Percentiles rank a stretch among this genome's conserved stretches.
Conservation (phyloP, 805 yeast genomes). For the Saturnispora bothae region DNA sequence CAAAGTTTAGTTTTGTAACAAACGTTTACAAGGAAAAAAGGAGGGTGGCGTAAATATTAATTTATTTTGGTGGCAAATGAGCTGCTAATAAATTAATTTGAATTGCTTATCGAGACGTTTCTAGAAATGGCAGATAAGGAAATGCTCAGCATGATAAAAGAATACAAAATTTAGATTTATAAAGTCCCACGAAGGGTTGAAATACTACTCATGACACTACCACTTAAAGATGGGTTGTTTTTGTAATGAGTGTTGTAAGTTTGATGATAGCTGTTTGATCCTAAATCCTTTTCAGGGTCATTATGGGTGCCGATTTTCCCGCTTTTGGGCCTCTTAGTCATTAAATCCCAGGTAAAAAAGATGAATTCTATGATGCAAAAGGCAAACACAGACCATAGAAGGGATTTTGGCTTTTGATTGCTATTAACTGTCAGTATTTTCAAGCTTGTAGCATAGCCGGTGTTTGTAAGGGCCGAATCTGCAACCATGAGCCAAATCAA, state of each 20-base stretch:
- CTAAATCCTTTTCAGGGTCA: too few relatives aligned
- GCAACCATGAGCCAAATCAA: slow-evolving; percentile 11
- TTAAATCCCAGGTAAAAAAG: slow-evolving; percentile 3
- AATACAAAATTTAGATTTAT: background rate
- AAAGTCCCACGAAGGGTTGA: slow-evolving; percentile 9
- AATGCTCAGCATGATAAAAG: background rate
- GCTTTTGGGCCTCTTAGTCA: slow-evolving; percentile 1
- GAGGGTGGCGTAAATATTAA: background rate
- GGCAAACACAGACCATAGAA: slow-evolving; percentile 12
- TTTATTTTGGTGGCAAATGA: slow-evolving; percentile 4
- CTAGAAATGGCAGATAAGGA: background rate
- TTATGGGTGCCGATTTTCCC: slow-evolving; percentile 8
- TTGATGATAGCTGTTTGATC: too few relatives aligned
- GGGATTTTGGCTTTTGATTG: slow-evolving; percentile 6
- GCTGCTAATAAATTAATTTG: too few relatives aligned
- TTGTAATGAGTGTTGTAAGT: background rate
- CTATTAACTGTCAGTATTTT: slow-evolving; percentile 8
- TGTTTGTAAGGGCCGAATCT: slow-evolving; percentile 2
- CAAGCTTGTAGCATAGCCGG: slow-evolving; percentile 11
- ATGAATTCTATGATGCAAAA: slow-evolving; percentile 5
- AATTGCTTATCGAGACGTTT: slow-evolving; percentile 1
- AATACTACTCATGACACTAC: slow-evolving; percentile 13
- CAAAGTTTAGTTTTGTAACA: too few relatives aligned
- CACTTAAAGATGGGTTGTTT: background rate
- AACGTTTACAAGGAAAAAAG: background rate